Evolutionary conservation across 768 basidiomycete species (phyloP).

Genomic region (Albatrellus ellisii): DNA sequence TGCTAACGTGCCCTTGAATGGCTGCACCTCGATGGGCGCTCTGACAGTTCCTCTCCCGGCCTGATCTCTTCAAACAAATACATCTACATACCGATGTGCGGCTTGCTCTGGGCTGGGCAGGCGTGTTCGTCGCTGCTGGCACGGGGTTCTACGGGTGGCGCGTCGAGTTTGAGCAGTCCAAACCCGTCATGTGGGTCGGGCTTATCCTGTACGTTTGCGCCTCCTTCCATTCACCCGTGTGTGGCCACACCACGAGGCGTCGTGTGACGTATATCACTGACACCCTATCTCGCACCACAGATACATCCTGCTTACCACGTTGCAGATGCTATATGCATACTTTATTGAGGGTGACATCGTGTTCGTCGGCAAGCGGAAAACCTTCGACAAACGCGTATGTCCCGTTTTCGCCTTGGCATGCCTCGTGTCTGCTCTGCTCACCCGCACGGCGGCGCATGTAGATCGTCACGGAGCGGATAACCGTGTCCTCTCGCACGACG

Average conservation of each 20-base stretch:
- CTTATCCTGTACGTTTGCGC: constrained; percentile 51
- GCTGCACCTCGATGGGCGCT: background rate
- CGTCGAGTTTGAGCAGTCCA: constrained; percentile 81
- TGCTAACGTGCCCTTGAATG: background rate
- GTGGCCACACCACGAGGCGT: background rate
- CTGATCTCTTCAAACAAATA: constrained; percentile 76
- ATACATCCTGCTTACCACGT: constrained; percentile 57
- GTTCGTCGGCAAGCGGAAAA: constrained; percentile 84
- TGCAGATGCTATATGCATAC: constrained; percentile 75
- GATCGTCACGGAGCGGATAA: constrained; percentile 88
- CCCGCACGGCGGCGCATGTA: constrained; percentile 19
- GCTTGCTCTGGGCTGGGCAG: constrained; percentile 75
- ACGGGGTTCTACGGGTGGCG: constrained; percentile 82
- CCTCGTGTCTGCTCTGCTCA: constrained; percentile 1
- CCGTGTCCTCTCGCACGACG: constrained; percentile 53
- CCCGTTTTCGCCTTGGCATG: background rate
- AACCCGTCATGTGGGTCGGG: constrained; percentile 67
- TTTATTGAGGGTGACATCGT: constrained; percentile 76
- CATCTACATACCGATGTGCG: constrained; percentile 84
- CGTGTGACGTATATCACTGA: background rate
- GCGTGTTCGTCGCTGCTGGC: constrained; percentile 68
- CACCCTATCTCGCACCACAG: constrained; percentile 33
- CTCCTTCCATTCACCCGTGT: constrained; percentile 4
- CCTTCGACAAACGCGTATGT: constrained; percentile 74
- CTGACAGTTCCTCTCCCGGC: constrained; percentile 67